A percentile compares a stretch with the other conserved stretches of the same genome.
These are phyloP conservation scores for Exophiala dermatitidis DNA, from an alignment of 2,329 filamentous ascomycete genomes.

Conservation along the genomic window DNA sequence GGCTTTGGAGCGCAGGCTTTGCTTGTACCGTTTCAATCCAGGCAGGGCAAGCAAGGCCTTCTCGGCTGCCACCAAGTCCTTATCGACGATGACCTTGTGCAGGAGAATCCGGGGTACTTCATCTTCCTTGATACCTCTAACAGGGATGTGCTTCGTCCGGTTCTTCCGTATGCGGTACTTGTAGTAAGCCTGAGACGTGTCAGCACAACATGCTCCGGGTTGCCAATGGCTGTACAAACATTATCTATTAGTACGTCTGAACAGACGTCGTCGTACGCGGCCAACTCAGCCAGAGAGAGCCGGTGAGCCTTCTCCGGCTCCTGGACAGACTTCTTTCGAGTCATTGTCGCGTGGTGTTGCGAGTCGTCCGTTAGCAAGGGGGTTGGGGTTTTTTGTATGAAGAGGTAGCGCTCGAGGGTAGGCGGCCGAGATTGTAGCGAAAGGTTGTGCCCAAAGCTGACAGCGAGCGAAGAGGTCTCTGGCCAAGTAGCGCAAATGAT, in stretches of 20 bases:
- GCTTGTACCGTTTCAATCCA: constrained; percentile 65
- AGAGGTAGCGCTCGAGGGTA: background rate
- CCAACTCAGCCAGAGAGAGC: constrained; percentile 78
- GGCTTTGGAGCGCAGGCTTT: constrained; percentile 60
- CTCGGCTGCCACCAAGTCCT: constrained; percentile 65
- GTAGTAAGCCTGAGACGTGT: constrained; percentile 66
- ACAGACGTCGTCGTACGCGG: constrained; percentile 88
- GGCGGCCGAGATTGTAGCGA: background rate
- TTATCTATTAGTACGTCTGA: constrained; percentile 94
- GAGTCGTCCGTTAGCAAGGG: background rate
- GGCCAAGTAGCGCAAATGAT: constrained; percentile 6
- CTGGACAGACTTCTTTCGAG: constrained; percentile 13
- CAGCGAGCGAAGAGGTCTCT: constrained; percentile 18
- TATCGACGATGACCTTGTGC: constrained; percentile 63
- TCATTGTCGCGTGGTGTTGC: constrained; percentile 21
- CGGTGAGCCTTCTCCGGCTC: constrained; percentile 47
- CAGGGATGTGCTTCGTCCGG: constrained; percentile 73
- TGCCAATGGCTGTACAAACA: constrained; percentile 50
- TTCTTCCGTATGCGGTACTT: constrained; percentile 97
- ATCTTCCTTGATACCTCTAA: constrained; percentile 66
- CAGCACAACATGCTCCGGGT: constrained; percentile 12
- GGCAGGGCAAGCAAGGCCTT: constrained; percentile 62
- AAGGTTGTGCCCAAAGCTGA: background rate
- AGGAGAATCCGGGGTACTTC: constrained; percentile 55
- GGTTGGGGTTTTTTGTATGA: background rate